These are phyloP conservation scores for Zizania latifolia DNA, from an alignment of 176 grass and related monocot genomes.

Conservation along the genomic window DNA sequence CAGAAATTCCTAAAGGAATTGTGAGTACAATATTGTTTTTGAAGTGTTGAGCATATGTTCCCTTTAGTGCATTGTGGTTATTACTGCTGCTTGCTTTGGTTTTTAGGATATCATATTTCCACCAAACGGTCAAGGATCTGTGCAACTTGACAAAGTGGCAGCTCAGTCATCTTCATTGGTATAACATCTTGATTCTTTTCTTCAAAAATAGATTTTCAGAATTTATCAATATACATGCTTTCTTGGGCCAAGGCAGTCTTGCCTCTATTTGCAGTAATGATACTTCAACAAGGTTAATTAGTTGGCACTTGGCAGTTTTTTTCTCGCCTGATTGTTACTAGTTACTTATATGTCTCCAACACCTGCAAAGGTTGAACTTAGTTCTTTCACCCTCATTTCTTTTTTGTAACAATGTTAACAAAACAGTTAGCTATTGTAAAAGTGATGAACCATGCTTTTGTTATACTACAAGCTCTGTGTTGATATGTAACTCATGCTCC, in stretches of 20 bases:
- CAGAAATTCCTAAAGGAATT: constrained; percentile 59
- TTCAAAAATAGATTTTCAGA: background rate
- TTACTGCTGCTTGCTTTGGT: constrained; percentile 5
- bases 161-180: constrained; percentile 70
- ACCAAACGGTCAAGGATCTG: constrained; percentile 41
- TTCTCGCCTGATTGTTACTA: no score
- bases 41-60: background rate
- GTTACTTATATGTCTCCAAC: background rate
- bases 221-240: background rate
- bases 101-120: constrained; percentile 82
- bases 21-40: constrained; percentile 40
- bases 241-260: background rate
- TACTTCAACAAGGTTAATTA: background rate
- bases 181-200: background rate
- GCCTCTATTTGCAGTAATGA: background rate
- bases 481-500: constrained; percentile 12
- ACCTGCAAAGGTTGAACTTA: background rate
- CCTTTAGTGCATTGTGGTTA: background rate
- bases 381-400: background rate
- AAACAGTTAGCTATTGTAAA: constrained; percentile 4
- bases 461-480: background rate
- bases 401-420: background rate
- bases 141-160: constrained; percentile 59
- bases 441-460: background rate
- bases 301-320: background rate